A percentile compares a stretch with the other conserved stretches of the same genome.
These are phyloP conservation scores for Primulina huaijiensis DNA, from an alignment of 257 asterid genomes.

Conservation along the genomic window DNA sequence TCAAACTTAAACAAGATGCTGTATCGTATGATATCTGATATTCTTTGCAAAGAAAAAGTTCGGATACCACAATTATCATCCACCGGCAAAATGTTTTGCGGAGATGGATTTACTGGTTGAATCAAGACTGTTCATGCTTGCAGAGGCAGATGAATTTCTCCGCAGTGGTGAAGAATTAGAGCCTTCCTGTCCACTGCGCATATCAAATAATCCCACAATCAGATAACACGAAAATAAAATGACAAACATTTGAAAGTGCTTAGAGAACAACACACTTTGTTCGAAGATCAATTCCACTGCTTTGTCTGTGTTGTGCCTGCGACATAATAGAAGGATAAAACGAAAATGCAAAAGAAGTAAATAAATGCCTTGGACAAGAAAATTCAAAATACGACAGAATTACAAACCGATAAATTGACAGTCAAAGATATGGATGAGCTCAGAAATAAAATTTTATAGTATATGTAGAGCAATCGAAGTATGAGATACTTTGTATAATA, in stretches of 20 bases:
- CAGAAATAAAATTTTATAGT: background rate
- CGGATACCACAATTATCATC: background rate
- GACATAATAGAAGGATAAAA: slow-evolving; percentile 20
- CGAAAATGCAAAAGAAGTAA: background rate
- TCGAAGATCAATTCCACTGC: slow-evolving; percentile 64
- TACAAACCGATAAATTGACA: background rate
- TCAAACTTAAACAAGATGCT: background rate
- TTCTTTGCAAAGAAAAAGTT: background rate
- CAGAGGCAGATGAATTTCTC: slow-evolving; percentile 74
- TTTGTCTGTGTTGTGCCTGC: slow-evolving; percentile 66
- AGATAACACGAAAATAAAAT: slow-evolving; percentile 11
- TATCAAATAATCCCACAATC: slow-evolving; percentile 28
- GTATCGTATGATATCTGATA: slow-evolving; percentile 1
- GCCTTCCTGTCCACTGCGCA: slow-evolving; percentile 57
- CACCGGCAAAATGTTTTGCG: background rate
- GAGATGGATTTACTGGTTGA: slow-evolving; percentile 29
- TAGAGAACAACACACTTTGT: slow-evolving; percentile 43
- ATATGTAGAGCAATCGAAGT: background rate
- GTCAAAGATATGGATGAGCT: background rate
- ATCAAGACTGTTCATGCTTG: slow-evolving; percentile 50
- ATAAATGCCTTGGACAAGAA: slow-evolving; percentile 3
- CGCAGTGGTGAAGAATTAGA: slow-evolving; percentile 51
- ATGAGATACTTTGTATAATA: background rate
- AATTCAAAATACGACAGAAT: background rate
- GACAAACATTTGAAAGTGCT: slow-evolving; percentile 6